Evolutionary conservation across 345 rosid genomes (phyloP).

Genomic region (Populus nigra): DNA sequence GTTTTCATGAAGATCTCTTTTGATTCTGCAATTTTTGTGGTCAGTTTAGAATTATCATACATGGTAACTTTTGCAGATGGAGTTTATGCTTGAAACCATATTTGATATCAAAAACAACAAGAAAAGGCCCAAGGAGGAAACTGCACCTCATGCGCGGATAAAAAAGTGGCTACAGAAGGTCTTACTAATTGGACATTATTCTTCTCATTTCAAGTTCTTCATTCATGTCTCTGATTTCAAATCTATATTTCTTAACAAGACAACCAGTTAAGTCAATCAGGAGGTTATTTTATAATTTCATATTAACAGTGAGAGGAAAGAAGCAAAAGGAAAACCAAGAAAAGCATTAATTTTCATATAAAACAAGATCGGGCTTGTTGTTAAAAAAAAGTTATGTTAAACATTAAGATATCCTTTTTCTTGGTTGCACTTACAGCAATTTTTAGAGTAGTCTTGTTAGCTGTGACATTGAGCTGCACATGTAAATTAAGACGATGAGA

Average conservation of each 20-base stretch:
- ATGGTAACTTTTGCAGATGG: conserved; percentile 60
- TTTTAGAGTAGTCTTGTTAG: neutral
- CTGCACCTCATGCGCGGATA: conserved; percentile 58
- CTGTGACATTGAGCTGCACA: no score
- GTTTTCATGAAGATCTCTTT: neutral
- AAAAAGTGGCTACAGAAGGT: conserved; percentile 98
- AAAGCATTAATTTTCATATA: neutral
- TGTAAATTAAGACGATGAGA: neutral
- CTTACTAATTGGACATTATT: neutral
- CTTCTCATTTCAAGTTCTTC: neutral
- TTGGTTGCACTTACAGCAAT: neutral
- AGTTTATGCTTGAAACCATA: conserved; percentile 90
- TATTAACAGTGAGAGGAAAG: neutral
- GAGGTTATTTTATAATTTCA: neutral
- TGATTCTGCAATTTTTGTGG: conserved; percentile 5
- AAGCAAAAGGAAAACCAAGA: no score
- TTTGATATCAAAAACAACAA: conserved; percentile 90
- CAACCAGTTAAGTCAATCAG: neutral
- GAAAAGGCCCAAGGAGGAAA: conserved; percentile 69
- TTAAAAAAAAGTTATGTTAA: neutral
- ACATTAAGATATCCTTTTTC: neutral
- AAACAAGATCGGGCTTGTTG: neutral
- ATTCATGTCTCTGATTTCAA: neutral
- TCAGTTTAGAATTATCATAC: conserved; percentile 4
- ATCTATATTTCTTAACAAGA: neutral